phyloP scores from a whole-genome alignment of 805 yeast species.

The Candida hispaniensis region DNA sequence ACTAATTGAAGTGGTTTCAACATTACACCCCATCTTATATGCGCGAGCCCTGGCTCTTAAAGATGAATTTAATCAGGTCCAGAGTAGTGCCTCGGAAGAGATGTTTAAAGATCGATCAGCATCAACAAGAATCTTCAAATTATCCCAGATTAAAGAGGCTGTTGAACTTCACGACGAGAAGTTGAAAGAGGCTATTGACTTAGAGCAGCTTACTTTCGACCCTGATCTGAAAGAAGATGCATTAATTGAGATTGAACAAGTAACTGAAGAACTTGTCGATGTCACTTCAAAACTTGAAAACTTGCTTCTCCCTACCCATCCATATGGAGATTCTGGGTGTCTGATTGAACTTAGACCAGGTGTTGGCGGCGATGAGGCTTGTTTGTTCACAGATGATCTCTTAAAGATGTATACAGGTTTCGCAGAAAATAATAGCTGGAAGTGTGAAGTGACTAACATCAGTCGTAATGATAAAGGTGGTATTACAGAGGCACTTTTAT shows the following conservation, averaged over 20 bases:
- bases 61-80: no score
- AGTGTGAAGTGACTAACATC: conserved; percentile 45
- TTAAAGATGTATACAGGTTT: conserved; percentile 70
- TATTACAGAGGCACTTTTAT: conserved; percentile 61
- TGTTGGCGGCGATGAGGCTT: conserved; percentile 91
- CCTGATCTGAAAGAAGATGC: conserved; percentile 49
- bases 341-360: conserved; percentile 87
- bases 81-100: no score
- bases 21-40: no score
- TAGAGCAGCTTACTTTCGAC: no score
- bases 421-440: conserved; percentile 60
- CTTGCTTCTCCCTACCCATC: conserved; percentile 59
- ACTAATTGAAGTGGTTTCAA: no score
- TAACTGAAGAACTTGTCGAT: conserved; percentile 37
- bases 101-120: no score
- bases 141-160: no score
- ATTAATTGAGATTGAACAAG: conserved; percentile 40
- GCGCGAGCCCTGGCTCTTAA: no score
- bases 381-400: conserved; percentile 71
- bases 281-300: conserved; percentile 38
- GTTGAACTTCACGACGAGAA: no score
- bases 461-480: conserved; percentile 49
- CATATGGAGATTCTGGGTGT: conserved; percentile 65
- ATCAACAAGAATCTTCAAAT: no score
- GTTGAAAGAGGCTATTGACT: no score